Evolutionary conservation across 345 rosid genomes (phyloP).

Genomic region (Lenwebbia sp.): DNA sequence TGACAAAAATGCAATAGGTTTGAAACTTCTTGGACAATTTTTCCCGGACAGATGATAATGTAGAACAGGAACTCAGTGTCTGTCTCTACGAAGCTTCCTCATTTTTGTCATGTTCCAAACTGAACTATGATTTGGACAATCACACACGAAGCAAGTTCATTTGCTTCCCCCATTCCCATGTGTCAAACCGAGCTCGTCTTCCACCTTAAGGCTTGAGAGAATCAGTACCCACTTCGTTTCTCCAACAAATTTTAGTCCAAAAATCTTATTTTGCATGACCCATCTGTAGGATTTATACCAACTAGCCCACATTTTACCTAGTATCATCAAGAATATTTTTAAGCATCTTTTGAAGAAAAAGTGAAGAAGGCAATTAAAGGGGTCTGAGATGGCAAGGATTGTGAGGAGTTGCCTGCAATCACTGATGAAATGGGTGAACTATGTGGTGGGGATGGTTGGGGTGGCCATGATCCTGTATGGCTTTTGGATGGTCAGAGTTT

Average conservation of each 20-base stretch:
- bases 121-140: neutral
- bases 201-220: neutral
- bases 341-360: neutral
- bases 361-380: neutral
- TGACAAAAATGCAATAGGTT: too few relatives aligned
- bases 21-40: too few relatives aligned
- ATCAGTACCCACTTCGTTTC: neutral
- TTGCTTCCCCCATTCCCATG: neutral
- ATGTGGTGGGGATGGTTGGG: constrained; percentile 37
- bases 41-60: neutral
- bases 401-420: constrained; percentile 21
- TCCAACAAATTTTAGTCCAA: neutral
- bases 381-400: constrained; percentile 14
- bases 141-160: neutral
- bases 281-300: neutral
- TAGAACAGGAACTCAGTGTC: neutral
- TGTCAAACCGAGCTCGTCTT: neutral
- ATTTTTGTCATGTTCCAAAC: neutral
- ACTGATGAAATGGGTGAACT: constrained; percentile 26
- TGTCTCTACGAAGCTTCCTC: neutral
- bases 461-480: constrained; percentile 38
- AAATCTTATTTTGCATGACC: too few relatives aligned
- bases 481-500: constrained; percentile 42
- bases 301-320: neutral
- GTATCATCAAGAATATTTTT: neutral